Base-by-base conservation (phyloP, 2,329 filamentous ascomycete genomes). In the Colletotrichum graminicola region DNA sequence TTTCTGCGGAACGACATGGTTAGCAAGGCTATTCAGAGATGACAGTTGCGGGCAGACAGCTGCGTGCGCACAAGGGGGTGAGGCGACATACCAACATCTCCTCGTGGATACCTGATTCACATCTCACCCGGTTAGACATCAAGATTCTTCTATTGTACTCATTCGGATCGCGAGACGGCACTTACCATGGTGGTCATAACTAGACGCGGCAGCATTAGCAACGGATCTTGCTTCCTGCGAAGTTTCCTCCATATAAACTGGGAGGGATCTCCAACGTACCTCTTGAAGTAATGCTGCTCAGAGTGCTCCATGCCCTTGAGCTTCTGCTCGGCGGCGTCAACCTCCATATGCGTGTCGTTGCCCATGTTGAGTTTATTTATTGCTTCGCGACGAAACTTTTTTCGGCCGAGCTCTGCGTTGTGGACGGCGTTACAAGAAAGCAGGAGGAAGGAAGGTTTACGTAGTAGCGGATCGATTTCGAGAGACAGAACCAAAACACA, bases 211-310 rank as follows among this genome's bases (percentile, higher is more conserved):
- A 23, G 64, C 39, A 71, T 79, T 72, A 78, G 75, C 64, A 68
- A 60, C 16, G 10, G n/a, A 59, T 43, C 39, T 55, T 23, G 26
- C 26, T 62, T 32, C 7, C 26, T 21, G 32, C 18, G 14, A 21
- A 14, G 5, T 18, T 36, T 32, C 36, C 23, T 8, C 29, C n/a
- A 36, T 61, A 51, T 5, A 29, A 26, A 49, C 73, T 72, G 68
- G 67, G 74, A 26, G 54, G 5, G 10, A 51, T 67, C 16, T 62
- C 16, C 47, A 62, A 81, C 77, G 74, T 72, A 97, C 95, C 94
- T 97, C 86, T 98, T 98, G 87, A 98, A 98, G 88, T 98, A 99
- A 84, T 98, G 96, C 83, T 97, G 94, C 88, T 99, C 96, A 75
- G 95, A 96, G 85, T 97, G 95, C 81, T 93, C 92, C 89, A 97